Percentiles rank a stretch among this genome's conserved stretches.
Conservation (phyloP, 2,329 filamentous ascomycete genomes). For the Colletotrichum tanaceti region DNA sequence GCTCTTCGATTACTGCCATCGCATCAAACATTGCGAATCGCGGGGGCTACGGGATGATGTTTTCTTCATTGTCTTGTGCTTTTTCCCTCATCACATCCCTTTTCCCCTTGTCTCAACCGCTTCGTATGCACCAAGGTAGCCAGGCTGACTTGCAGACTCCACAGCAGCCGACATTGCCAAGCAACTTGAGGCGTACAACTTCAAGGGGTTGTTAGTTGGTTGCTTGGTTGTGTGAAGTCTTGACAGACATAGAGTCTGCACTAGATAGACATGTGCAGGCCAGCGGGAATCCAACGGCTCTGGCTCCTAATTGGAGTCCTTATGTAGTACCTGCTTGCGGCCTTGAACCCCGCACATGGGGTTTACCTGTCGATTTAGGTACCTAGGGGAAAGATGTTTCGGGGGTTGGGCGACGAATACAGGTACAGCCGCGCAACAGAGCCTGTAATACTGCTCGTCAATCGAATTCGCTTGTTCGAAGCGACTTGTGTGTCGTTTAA, state of each 20-base stretch:
- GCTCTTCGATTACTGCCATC: background rate
- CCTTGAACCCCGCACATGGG: conserved; percentile 14
- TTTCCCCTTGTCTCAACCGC: conserved; percentile 27
- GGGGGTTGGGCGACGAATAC: too few relatives aligned
- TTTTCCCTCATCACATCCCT: conserved; percentile 29
- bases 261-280: background rate
- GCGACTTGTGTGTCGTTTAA: too few relatives aligned
- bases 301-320: background rate
- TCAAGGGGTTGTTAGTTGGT: background rate
- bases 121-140: background rate
- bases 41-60: background rate
- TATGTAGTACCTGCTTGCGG: too few relatives aligned
- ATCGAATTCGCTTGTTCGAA: too few relatives aligned
- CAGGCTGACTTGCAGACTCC: conserved; percentile 1
- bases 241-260: too few relatives aligned
- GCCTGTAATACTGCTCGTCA: too few relatives aligned
- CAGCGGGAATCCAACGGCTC: conserved; percentile 1
- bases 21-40: background rate
- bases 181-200: background rate
- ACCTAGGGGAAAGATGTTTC: too few relatives aligned
- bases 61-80: conserved; percentile 4
- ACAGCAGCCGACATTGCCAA: background rate
- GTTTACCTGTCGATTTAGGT: background rate
- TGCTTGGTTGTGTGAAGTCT: background rate
- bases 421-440: too few relatives aligned